Conservation (phyloP, 192 early-diverging fungal species). For the Linnemannia elongata region DNA sequence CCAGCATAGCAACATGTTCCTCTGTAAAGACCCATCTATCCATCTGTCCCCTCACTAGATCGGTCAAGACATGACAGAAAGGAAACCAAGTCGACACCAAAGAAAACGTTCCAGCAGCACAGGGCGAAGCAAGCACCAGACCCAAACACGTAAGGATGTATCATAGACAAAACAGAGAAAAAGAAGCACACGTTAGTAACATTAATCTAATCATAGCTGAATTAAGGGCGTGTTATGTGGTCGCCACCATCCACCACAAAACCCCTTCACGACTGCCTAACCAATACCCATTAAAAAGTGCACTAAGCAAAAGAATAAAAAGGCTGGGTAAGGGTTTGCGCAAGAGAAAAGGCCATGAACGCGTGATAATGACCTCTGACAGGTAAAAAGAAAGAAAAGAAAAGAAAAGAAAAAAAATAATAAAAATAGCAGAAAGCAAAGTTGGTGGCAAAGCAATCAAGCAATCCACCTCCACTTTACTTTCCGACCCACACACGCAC, state of each 20-base stretch:
- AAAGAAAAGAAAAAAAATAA: no score
- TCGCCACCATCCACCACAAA: background rate
- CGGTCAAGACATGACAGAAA: background rate
- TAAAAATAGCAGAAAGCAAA: background rate
- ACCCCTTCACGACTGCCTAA: background rate
- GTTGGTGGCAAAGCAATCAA: constrained; percentile 7
- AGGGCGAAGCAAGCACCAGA: constrained; percentile 1
- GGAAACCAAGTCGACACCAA: background rate
- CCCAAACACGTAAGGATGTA: background rate
- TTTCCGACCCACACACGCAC: background rate
- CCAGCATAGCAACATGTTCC: constrained; percentile 15
- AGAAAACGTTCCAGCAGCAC: background rate
- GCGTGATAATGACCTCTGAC: background rate
- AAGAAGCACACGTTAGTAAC: background rate
- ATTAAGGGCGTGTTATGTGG: background rate
- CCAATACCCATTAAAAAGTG: background rate
- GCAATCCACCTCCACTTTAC: background rate
- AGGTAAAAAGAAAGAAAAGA: background rate
- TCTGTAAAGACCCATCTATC: constrained; percentile 32
- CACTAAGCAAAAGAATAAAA: background rate
- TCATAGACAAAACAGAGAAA: background rate
- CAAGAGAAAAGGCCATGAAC: background rate
- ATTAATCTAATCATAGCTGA: background rate
- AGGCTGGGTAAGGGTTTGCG: background rate
- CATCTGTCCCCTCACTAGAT: constrained; percentile 32